phyloP scores from a whole-genome alignment of 192 early-diverging fungal genomes.

The Backusella tuberculispora region DNA sequence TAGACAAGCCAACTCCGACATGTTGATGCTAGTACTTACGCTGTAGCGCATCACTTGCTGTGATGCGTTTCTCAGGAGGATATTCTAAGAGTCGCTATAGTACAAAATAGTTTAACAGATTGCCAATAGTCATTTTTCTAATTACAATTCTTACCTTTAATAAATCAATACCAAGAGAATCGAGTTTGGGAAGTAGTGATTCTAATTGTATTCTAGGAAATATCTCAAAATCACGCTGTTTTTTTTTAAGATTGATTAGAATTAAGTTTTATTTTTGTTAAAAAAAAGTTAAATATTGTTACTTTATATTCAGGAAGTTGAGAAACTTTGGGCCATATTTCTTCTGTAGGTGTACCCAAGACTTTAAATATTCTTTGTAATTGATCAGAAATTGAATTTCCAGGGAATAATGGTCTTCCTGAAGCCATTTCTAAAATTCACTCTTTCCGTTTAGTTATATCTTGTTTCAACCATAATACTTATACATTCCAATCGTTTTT shows the following conservation, averaged over 20 bases:
- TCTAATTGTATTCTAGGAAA: conserved; percentile 75
- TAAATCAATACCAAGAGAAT: conserved; percentile 83
- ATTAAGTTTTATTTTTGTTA: neutral
- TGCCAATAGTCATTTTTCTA: neutral
- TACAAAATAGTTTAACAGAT: neutral
- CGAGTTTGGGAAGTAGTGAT: conserved; percentile 81
- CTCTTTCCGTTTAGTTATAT: neutral
- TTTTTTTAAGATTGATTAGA: neutral
- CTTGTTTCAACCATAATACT: neutral
- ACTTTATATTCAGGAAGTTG: conserved; percentile 90
- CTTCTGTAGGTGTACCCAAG: conserved; percentile 81
- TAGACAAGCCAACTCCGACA: neutral
- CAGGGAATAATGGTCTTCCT: conserved; percentile 90
- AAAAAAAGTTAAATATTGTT: neutral
- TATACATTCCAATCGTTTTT: neutral
- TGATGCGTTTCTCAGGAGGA: conserved; percentile 80
- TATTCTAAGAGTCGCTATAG: conserved; percentile 66
- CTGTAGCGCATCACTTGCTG: conserved; percentile 73
- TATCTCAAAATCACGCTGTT: conserved; percentile 71
- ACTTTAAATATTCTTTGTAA: conserved; percentile 90
- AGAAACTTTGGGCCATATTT: conserved; percentile 83
- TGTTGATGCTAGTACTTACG: conserved; percentile 28
- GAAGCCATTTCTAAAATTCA: conserved; percentile 72
- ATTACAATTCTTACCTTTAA: conserved; percentile 55
- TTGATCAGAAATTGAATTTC: conserved; percentile 87